Base-by-base conservation (phyloP, 805 yeast species). In the Aciculoconidium aculeatum region DNA sequence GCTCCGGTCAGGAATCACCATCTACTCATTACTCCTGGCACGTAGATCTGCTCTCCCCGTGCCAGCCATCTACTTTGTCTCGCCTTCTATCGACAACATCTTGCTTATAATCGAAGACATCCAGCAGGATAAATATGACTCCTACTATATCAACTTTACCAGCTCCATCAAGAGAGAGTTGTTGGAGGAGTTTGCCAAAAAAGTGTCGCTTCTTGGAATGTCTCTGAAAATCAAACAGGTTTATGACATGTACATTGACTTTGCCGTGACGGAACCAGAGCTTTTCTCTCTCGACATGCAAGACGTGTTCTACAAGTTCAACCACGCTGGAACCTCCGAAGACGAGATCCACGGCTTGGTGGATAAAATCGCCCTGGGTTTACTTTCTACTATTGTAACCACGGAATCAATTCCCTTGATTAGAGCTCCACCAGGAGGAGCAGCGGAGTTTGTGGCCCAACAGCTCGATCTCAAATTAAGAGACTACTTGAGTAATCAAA, bases 391-490 rank as follows among this genome's bases (percentile, higher is more conserved):
- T 8, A 70, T 92, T 7, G 70, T 87, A 42, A 85, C 95, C 7
- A 64, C 77, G 50, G 84, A 80, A 9, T 69, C 77, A 6, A 74
- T 92, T 17, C 99, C 99, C 1, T 77, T 92, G 28, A 85, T 92
- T 37, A 73, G 99, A 46, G 80, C 95, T 30, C 88, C 92, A 25
- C 67, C 80, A 23, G 94, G 94, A 27, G 96, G 96, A 1, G 94
- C 99, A 0, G 96, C 97, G 2, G 97, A 92, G 52, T 71, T 88
- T 49, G 82, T 92, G 21, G 94, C 96, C 2, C 82, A 80, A 43
- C 83, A 80, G 46, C 67, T 92, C 36, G 96, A 94, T 48, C 72
- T 75, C 45, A 80, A 77, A 48, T 65, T 92, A 37, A 71, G 97
- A 32, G 96, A 92, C 48, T 82, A 85, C 49, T 81, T 87, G 23